Evolutionary conservation across 164 flowering plant species (phyloP), one percentile per base, ranked within the genome.

Genomic region (Buxus sempervirens): DNA sequence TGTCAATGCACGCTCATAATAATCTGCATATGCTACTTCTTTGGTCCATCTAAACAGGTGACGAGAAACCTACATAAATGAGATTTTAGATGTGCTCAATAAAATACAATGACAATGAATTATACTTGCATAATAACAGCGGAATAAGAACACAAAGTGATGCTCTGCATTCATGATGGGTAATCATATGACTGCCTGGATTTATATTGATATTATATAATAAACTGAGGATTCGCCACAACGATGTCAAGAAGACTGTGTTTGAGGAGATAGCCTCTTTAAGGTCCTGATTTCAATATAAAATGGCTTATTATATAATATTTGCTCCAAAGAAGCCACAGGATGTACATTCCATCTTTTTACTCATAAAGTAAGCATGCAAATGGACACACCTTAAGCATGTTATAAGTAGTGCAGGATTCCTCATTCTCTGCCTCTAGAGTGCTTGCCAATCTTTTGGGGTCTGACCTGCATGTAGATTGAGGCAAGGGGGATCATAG

Each of bases 361-460:
- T 24, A 56, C 24, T 56, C 24, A 22, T 1, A n/a, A 56, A 56
- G 23, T 22, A n/a, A 3, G 22, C 1, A 57, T 12, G 18, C 14
- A 57, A 54, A 61, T 32, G 12, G 54, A 28, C 64, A 58, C 64
- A 84, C 93, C 90, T 88, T 88, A 21, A 88, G 80, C 91, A 89
- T 89, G 76, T 89, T 89, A 67, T 87, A 87, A 13, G 91, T 84
- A 18, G 95, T 86, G 64, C 95, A 89, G 0, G 91, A 85, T 73
- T 32, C 38, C 7, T 32, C 38, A 32, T 32, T 32, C 38, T 32
- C 38, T 32, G 38, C 7, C 3, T 64, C 19, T 59, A 89, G 64
- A 45, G 83, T 75, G 68, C 19, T 59, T n/a, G 84, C 95, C 69
- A 89, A 23, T 28, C 95, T 75, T 78, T 82, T 86, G 27, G 95